A percentile compares a stretch with the other conserved stretches of the same genome.
Conservation (phyloP, 2,329 filamentous ascomycete genomes). For the Fusarium pininemorale region DNA sequence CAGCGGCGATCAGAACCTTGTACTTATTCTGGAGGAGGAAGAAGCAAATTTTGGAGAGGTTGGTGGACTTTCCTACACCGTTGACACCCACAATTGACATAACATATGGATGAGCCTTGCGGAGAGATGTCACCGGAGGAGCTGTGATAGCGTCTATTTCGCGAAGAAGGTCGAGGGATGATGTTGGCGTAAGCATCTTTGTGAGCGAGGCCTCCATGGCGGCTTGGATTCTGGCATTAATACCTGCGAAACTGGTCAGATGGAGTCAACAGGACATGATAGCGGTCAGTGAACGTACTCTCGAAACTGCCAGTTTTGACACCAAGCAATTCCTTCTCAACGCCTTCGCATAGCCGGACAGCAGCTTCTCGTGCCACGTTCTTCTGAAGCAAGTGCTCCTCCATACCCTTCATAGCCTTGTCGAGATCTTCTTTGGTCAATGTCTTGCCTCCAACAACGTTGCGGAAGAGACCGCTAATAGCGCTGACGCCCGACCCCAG, state of each 20-base stretch:
- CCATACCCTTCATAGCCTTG: constrained; percentile 94
- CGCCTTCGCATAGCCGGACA: constrained; percentile 87
- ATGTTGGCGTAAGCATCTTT: constrained; percentile 95
- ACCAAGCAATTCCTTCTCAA: constrained; percentile 88
- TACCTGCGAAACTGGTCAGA: constrained; percentile 55
- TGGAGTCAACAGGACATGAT: background rate
- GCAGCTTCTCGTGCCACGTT: constrained; percentile 97
- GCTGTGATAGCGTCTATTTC: constrained; percentile 85
- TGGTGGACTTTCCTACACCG: constrained; percentile 97
- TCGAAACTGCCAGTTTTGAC: constrained; percentile 94
- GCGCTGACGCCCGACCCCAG: constrained; percentile 83
- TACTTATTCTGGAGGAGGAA: constrained; percentile 98
- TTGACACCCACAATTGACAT: constrained; percentile 99
- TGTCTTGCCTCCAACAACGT: constrained; percentile 93
- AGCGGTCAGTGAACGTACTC: constrained; percentile 52
- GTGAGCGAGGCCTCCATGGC: constrained; percentile 93
- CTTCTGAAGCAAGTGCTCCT: constrained; percentile 92
- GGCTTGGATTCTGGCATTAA: constrained; percentile 82
- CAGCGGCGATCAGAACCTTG: constrained; percentile 91
- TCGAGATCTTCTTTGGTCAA: constrained; percentile 88
- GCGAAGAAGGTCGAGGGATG: constrained; percentile 91
- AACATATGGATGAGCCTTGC: constrained; percentile 83
- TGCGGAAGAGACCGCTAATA: constrained; percentile 89
- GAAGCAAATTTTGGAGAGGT: constrained; percentile 97
- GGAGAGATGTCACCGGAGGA: constrained; percentile 70